A percentile compares a stretch with the other conserved stretches of the same genome.
These are phyloP conservation scores for Orbilia brochopaga DNA, from an alignment of 2,329 filamentous ascomycete species.

Conservation along the genomic window DNA sequence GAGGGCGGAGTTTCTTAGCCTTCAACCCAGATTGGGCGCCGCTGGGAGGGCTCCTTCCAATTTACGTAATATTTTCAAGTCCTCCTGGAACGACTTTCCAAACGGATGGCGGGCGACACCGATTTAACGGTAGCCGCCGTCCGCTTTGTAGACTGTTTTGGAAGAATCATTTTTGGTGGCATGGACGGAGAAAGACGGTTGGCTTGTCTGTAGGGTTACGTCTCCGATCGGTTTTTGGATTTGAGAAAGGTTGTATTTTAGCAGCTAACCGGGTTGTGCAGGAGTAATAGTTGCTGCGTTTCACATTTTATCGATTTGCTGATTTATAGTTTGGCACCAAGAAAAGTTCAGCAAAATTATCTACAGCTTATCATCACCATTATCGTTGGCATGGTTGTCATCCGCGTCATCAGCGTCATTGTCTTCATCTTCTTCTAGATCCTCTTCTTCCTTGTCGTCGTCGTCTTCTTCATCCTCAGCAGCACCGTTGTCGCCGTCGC, in stretches of 20 bases:
- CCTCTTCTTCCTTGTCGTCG: background rate
- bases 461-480: constrained; percentile 1
- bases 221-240: background rate
- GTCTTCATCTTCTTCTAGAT: background rate
- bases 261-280: background rate
- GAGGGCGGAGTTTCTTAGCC: too few species aligned
- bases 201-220: too few species aligned
- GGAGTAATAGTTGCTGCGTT: too few species aligned
- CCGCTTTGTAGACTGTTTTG: too few species aligned
- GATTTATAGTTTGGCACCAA: constrained; percentile 2
- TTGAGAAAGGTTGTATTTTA: constrained; percentile 4
- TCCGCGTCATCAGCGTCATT: background rate
- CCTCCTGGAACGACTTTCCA: too few species aligned
- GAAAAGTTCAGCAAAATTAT: background rate
- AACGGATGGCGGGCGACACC: too few species aligned
- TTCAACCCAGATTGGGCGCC: too few species aligned
- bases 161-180: too few species aligned
- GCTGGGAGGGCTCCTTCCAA: too few species aligned
- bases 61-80: too few species aligned
- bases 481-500: background rate
- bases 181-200: too few species aligned
- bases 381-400: background rate
- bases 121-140: too few species aligned
- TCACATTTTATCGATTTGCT: background rate
- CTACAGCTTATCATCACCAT: constrained; percentile 1